Percentiles rank a stretch among this genome's conserved stretches.
These are phyloP conservation scores for Termitomyces sp. DNA, from an alignment of 768 basidiomycete genomes.

Conservation along the genomic window DNA sequence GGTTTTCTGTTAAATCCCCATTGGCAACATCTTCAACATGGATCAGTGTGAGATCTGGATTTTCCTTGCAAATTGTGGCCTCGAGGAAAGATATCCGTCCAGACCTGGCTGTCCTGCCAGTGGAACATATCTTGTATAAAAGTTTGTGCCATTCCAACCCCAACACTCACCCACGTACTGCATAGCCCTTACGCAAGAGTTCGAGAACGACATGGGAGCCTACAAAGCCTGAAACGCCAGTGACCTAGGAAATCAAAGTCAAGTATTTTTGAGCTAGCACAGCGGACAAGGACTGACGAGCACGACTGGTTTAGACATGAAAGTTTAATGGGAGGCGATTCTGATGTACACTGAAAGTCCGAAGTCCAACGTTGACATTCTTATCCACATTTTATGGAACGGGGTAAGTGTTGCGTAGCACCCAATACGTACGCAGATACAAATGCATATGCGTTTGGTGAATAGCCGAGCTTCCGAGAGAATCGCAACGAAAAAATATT, in stretches of 20 bases:
- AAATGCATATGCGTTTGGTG: too few relatives aligned
- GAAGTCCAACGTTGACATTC: too few relatives aligned
- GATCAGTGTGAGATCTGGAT: slow-evolving; percentile 2
- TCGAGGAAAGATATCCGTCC: not conserved
- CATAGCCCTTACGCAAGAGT: slow-evolving; percentile 11
- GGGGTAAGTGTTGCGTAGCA: too few relatives aligned
- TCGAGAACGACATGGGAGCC: slow-evolving; percentile 11
- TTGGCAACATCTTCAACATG: slow-evolving; percentile 10
- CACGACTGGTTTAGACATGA: not conserved
- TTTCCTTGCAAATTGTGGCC: slow-evolving; percentile 2
- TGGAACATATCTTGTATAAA: not conserved
- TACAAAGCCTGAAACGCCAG: slow-evolving; percentile 13
- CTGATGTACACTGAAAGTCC: too few relatives aligned
- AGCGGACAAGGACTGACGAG: not conserved
- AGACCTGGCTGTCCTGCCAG: slow-evolving; percentile 5
- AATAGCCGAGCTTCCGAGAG: too few relatives aligned
- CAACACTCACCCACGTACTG: slow-evolving; percentile 13
- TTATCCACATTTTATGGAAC: too few relatives aligned
- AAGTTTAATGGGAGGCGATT: too few relatives aligned
- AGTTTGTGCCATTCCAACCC: not conserved
- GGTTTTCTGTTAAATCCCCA: slow-evolving; percentile 5
- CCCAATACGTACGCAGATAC: too few relatives aligned
- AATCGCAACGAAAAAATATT: too few relatives aligned
- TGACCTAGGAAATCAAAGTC: slow-evolving; percentile 8
- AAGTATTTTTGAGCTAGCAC: not conserved